These are phyloP conservation scores for Eleusine indica DNA, from an alignment of 176 grass and related monocot species.

Conservation along the genomic window DNA sequence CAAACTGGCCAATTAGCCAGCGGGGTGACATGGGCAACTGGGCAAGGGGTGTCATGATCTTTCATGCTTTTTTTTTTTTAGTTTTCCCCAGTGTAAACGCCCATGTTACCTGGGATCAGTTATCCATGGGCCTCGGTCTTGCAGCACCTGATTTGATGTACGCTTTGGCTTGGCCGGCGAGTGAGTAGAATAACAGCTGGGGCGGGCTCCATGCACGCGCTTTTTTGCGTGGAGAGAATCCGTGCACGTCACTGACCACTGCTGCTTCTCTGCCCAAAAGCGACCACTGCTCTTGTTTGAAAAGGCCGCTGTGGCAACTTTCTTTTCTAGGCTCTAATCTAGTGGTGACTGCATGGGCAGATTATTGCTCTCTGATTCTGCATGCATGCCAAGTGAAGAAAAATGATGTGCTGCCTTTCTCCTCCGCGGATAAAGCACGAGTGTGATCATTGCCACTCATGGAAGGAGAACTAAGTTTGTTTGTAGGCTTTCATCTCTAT, in stretches of 20 bases:
- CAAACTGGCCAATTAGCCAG: conserved; percentile 23
- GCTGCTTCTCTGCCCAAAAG: conserved; percentile 17
- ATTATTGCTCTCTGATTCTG: conserved; percentile 44
- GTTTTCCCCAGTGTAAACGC: conserved; percentile 38
- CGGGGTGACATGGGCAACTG: conserved; percentile 1
- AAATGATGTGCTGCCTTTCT: conserved; percentile 43
- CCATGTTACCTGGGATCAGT: conserved; percentile 58
- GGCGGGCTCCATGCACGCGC: conserved; percentile 43
- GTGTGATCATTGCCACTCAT: conserved; percentile 52
- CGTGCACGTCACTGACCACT: conserved; percentile 49
- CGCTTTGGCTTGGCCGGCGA: conserved; percentile 25
- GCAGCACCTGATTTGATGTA: conserved; percentile 60
- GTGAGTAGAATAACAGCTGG: conserved; percentile 41
- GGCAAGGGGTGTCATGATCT: conserved; percentile 6
- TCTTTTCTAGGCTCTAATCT: neutral
- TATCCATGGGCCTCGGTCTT: conserved; percentile 50
- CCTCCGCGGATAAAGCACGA: conserved; percentile 37
- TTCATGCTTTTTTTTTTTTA: neutral
- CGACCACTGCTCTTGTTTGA: conserved; percentile 18
- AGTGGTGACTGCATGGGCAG: conserved; percentile 32
- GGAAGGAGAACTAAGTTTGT: conserved; percentile 22
- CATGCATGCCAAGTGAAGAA: conserved; percentile 43
- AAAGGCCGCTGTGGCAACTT: conserved; percentile 36
- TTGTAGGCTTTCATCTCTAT: neutral
- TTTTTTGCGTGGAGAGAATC: conserved; percentile 59